Evolutionary conservation across 495 filamentous ascomycete genomes (phyloP).

Genomic region (Lepidopterella palustris): DNA sequence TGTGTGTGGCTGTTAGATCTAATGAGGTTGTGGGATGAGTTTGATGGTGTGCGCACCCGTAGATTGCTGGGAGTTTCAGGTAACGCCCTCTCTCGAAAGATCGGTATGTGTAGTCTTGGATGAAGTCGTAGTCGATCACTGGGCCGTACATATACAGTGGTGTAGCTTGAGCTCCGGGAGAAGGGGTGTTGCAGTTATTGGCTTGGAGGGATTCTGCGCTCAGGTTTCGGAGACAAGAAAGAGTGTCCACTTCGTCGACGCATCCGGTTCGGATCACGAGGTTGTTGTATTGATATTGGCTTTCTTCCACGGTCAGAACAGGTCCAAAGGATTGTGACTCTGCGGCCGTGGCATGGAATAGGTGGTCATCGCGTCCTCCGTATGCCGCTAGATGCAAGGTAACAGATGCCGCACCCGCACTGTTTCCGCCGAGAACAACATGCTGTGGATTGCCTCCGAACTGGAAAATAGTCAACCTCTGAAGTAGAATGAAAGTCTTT

Average conservation of each 20-base stretch:
- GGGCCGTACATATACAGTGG: slow-evolving; percentile 58
- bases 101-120: slow-evolving; percentile 52
- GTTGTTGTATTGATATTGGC: slow-evolving; percentile 59
- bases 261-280: slow-evolving; percentile 54
- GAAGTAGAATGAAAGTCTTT: too few species aligned
- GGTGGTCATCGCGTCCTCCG: slow-evolving; percentile 44
- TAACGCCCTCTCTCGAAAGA: slow-evolving; percentile 54
- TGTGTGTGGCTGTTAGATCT: slow-evolving; percentile 29
- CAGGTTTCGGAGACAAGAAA: slow-evolving; percentile 52
- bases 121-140: slow-evolving; percentile 51
- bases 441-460: slow-evolving; percentile 70
- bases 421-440: slow-evolving; percentile 65
- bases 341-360: slow-evolving; percentile 43
- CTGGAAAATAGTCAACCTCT: too few species aligned
- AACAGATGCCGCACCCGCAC: slow-evolving; percentile 62
- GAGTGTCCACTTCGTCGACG: slow-evolving; percentile 39
- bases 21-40: neutral
- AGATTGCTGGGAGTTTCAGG: slow-evolving; percentile 61
- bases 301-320: slow-evolving; percentile 51
- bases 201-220: slow-evolving; percentile 46
- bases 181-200: slow-evolving; percentile 48
- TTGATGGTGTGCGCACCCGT: neutral
- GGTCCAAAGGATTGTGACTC: slow-evolving; percentile 60
- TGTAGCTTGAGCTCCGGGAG: slow-evolving; percentile 43
- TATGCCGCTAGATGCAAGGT: slow-evolving; percentile 63